These are phyloP conservation scores for Wickerhamomyces strasburgensis DNA, from an alignment of 805 yeast species.

Conservation along the genomic window DNA sequence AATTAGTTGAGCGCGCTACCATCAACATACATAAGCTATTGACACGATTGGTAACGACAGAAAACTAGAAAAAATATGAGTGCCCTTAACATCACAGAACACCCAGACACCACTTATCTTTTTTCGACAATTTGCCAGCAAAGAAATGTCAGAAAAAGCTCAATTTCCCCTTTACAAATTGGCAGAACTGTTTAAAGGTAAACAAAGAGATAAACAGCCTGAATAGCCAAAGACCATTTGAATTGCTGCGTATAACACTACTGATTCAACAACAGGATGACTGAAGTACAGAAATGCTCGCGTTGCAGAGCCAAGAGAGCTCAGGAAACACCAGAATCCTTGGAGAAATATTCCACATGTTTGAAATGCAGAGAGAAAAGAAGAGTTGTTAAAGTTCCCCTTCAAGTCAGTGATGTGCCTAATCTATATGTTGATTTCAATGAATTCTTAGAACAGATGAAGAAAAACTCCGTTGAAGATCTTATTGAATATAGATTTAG, in stretches of 20 bases:
- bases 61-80: background rate
- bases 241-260: background rate
- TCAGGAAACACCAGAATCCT: constrained; percentile 28
- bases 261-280: background rate
- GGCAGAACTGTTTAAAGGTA: background rate
- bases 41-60: background rate
- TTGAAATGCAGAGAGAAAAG: constrained; percentile 35
- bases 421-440: constrained; percentile 31
- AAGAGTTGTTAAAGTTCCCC: constrained; percentile 25
- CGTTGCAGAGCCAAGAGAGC: constrained; percentile 38
- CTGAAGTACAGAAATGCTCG: constrained; percentile 30
- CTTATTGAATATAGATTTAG: constrained; percentile 32
- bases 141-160: background rate
- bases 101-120: background rate
- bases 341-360: constrained; percentile 39
- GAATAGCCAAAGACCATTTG: too few relatives aligned
- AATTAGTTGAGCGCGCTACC: background rate
- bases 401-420: constrained; percentile 8
- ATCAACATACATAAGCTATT: background rate
- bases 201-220: background rate
- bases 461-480: constrained; percentile 31
- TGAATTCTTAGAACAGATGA: constrained; percentile 30
- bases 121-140: background rate
- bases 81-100: too few relatives aligned
- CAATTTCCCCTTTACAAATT: background rate